Evolutionary conservation across 202 grass and related monocot genomes (phyloP), one percentile per base, ranked within the genome.

Genomic region (Elaeis oleifera): DNA sequence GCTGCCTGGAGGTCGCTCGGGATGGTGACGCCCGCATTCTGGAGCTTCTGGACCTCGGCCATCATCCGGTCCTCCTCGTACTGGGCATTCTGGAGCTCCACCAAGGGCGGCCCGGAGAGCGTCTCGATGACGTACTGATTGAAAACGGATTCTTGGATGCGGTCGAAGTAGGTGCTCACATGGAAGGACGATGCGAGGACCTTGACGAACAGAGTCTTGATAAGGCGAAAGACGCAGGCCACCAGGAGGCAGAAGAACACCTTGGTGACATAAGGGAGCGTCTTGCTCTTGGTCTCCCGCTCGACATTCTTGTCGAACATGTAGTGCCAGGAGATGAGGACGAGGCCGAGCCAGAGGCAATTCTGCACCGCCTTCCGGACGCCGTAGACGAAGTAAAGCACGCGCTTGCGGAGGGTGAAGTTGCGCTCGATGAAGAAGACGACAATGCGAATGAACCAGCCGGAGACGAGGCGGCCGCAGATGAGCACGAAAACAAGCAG

Each of bases 311-410:
- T 59, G 68, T 91, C 84, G 0, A 99, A 92, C 65, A 99, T 21
- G 58, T 79, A 80, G 64, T 81, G 79, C 94, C 94, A 99, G 0
- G 94, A 99, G 18, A 87, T 48, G 6, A 92, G 77, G 23, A 89
- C 88, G 19, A 99, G 72, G 55, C 85, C 69, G 8, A 99, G 84
- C 92, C 92, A 97, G 62, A 97, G 71, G 18, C 88, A 63, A 36
- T 89, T 92, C 82, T 89, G 88, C 17, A 97, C 88, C 4, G 88
- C 88, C 49, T 58, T 78, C 44, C 80, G 85, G 56, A 97, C 64
- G 54, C 84, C 94, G 3, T 97, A 92, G 16, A 97, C 88, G 23
- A 97, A 97, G 80, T 97, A 97, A 60, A 97, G 84, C 54, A 97
- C 81, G 1, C 82, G 73, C 84, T 92, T 97, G 21, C 85, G 75